A percentile compares a stretch with the other conserved stretches of the same genome.
Evolutionary conservation across 306 rosid genomes (phyloP).

Genomic region (Nissolia schottii): DNA sequence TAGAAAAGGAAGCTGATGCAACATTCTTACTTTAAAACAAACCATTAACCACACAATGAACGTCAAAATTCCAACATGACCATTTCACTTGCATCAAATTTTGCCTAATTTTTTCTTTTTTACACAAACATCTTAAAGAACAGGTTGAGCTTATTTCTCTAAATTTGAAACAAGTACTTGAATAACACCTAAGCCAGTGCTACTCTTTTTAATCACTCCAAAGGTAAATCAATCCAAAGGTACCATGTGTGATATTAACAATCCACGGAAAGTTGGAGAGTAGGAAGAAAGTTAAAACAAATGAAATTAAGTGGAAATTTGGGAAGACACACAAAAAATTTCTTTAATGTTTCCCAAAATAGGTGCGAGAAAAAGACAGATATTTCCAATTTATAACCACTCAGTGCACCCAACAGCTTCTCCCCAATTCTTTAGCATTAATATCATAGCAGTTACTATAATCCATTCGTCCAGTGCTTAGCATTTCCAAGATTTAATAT

Average conservation of each 20-base stretch:
- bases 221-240: background rate
- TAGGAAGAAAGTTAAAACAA: background rate
- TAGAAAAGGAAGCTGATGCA: background rate
- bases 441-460: background rate
- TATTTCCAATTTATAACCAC: background rate
- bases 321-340: background rate
- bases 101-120: background rate
- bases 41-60: background rate
- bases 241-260: background rate
- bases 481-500: background rate
- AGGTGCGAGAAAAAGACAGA: background rate
- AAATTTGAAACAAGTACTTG: slow-evolving; percentile 5
- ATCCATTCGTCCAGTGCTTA: background rate
- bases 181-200: background rate
- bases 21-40: background rate
- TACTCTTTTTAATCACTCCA: background rate
- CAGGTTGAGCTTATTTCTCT: background rate
- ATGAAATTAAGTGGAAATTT: background rate
- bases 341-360: background rate
- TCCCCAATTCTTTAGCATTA: background rate
- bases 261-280: background rate
- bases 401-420: background rate
- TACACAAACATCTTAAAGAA: background rate
- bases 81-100: background rate
- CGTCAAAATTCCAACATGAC: background rate